A percentile compares a stretch with the other conserved stretches of the same genome.
These are phyloP conservation scores for Nepenthes mirabilis DNA, from an alignment of 148 eudicot genomes.

Conservation along the genomic window DNA sequence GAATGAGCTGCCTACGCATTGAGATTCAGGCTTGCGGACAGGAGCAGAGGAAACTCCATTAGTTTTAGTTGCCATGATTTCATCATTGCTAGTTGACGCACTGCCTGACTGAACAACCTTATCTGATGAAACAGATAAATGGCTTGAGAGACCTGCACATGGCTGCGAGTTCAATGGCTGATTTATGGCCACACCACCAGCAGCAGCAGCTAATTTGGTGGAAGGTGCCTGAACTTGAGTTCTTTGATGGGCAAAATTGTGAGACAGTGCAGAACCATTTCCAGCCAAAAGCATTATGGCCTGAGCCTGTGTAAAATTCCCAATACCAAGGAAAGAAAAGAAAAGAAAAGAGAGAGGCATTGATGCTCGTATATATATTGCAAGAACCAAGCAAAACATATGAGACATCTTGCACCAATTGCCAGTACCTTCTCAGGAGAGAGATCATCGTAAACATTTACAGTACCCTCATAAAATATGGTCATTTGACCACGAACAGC, in stretches of 20 bases:
- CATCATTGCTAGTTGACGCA: constrained; percentile 18
- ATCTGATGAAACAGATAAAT: background rate
- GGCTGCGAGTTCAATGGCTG: constrained; percentile 14
- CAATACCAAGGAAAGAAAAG: background rate
- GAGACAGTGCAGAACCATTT: constrained; percentile 12
- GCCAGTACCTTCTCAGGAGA: constrained; percentile 49
- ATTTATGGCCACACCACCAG: background rate
- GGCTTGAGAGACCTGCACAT: constrained; percentile 8
- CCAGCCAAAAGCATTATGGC: constrained; percentile 64
- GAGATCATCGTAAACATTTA: constrained; percentile 35
- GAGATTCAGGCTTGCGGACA: constrained; percentile 17
- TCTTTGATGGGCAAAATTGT: constrained; percentile 10
- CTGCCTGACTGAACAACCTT: constrained; percentile 18
- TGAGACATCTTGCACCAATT: background rate
- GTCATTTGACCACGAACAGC: constrained; percentile 36
- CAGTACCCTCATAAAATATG: constrained; percentile 49
- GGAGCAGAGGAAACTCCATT: constrained; percentile 9
- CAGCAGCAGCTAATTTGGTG: constrained; percentile 1
- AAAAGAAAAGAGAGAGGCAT: background rate
- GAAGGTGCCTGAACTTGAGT: constrained; percentile 20
- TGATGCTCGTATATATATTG: background rate
- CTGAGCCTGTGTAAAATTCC: constrained; percentile 32
- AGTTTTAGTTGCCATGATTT: constrained; percentile 14
- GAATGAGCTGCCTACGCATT: constrained; percentile 10
- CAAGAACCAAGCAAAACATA: background rate